Evolutionary conservation across 139 green algal genomes (phyloP).

Genomic region (Picochlorum sp.): DNA sequence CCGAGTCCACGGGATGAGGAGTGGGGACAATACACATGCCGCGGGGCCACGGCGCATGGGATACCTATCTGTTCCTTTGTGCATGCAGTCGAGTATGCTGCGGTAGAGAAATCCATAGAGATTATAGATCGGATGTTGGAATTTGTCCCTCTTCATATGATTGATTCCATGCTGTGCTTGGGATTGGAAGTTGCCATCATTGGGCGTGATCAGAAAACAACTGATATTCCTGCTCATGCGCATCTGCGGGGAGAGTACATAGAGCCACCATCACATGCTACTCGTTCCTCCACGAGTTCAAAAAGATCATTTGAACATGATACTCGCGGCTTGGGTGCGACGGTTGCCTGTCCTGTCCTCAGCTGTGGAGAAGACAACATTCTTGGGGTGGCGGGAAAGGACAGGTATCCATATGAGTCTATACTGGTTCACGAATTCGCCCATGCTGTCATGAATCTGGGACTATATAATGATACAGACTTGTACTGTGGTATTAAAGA

Average conservation of each 20-base stretch:
- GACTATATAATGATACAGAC: not conserved
- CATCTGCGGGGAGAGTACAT: conserved; percentile 26
- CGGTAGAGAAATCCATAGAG: too few species aligned
- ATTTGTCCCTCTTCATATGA: too few species aligned
- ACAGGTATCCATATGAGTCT: conserved; percentile 42
- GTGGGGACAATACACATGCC: too few species aligned
- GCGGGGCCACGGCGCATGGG: too few species aligned
- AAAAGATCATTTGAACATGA: conserved; percentile 41
- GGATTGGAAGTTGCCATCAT: conserved; percentile 62
- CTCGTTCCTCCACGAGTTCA: too few species aligned
- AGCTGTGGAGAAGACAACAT: conserved; percentile 38
- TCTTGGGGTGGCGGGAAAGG: conserved; percentile 39
- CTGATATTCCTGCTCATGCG: conserved; percentile 59
- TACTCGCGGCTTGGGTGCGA: conserved; percentile 57
- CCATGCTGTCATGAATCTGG: conserved; percentile 10
- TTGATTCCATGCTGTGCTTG: too few species aligned
- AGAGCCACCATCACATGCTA: too few species aligned
- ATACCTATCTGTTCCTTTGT: too few species aligned
- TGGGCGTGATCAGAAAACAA: conserved; percentile 49
- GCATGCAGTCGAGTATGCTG: too few species aligned
- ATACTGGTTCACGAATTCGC: conserved; percentile 70
- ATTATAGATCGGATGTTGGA: too few species aligned
- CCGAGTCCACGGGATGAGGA: too few species aligned
- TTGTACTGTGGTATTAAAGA: conserved; percentile 11
- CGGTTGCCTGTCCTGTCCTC: conserved; percentile 8